Conservation (phyloP, 345 rosid species). For the rapeseed (Brassica napus) region Da-Ae NC_063441.1:16455001-16455500, state of each 20-base stretch:
- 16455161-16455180: constrained; percentile 36
- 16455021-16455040: constrained; percentile 58
- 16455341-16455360: constrained; percentile 72
- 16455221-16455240: constrained; percentile 41
- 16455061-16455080: constrained; percentile 25
- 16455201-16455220: constrained; percentile 44
- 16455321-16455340: constrained; percentile 51
- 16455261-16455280: constrained; percentile 16
- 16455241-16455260: not conserved
- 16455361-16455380: constrained; percentile 57
- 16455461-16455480: constrained; percentile 49
- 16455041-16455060: constrained; percentile 31
- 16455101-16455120: constrained; percentile 41
- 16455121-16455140: constrained; percentile 43
- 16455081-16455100: constrained; percentile 34
- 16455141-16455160: constrained; percentile 51
- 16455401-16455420: constrained; percentile 40
- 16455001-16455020: constrained; percentile 82
- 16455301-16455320: constrained; percentile 21
- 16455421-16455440: constrained; percentile 30
- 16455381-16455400: constrained; percentile 34
- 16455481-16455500: not conserved
- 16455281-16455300: not conserved
- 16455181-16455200: constrained; percentile 44
- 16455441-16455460: constrained; percentile 56